Evolutionary conservation across 2,329 filamentous ascomycete genomes (phyloP).

Genomic region (Cryoendolithus antarcticus): DNA sequence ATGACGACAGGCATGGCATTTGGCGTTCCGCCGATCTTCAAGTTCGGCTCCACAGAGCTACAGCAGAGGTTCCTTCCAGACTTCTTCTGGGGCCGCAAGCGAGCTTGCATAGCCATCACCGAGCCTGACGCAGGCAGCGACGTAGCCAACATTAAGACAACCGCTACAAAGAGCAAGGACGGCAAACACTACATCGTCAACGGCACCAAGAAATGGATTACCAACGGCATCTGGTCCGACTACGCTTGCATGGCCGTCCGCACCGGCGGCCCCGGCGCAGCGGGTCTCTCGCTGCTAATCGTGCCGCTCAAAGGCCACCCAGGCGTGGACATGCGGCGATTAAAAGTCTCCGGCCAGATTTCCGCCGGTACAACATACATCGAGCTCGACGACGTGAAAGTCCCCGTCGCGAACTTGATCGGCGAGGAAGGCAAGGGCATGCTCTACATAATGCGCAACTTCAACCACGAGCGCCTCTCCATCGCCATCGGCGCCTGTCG

Average conservation of each 20-base stretch:
- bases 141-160: constrained; percentile 60
- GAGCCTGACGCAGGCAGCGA: constrained; percentile 64
- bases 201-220: constrained; percentile 73
- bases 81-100: constrained; percentile 52
- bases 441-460: constrained; percentile 48
- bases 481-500: constrained; percentile 55
- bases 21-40: constrained; percentile 58
- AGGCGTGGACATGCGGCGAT: constrained; percentile 55
- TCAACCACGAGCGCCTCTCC: constrained; percentile 63
- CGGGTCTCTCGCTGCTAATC: constrained; percentile 53
- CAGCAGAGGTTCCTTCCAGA: constrained; percentile 58
- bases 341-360: constrained; percentile 55
- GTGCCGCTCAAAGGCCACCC: constrained; percentile 56
- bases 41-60: constrained; percentile 50
- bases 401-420: constrained; percentile 58
- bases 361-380: constrained; percentile 62
- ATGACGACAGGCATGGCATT: constrained; percentile 62
- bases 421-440: constrained; percentile 60
- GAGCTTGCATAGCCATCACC: constrained; percentile 65
- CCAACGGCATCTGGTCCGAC: constrained; percentile 59
- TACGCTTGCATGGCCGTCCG: constrained; percentile 60
- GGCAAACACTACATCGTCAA: constrained; percentile 60
- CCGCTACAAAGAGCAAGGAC: constrained; percentile 48
- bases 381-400: constrained; percentile 61
- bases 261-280: constrained; percentile 52